Conservation (phyloP, 108 stramenopile species). For the Asterionellopsis glacialis region DNA sequence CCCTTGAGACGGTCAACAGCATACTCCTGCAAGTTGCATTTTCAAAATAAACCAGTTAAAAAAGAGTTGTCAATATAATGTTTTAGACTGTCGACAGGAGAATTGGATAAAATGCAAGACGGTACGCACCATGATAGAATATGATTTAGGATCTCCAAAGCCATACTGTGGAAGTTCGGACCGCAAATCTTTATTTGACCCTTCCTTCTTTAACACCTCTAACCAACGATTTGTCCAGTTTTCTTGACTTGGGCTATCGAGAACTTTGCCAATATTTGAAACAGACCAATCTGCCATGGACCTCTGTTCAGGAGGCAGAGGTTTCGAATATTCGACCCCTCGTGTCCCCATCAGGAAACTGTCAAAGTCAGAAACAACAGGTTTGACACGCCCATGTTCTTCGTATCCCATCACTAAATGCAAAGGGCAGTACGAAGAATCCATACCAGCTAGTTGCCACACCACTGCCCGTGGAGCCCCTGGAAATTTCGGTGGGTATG, state of each 20-base stretch:
- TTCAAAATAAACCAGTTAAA: no score
- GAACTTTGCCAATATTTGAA: slow-evolving; percentile 26
- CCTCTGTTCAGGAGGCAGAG: slow-evolving; percentile 44
- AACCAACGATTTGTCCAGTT: slow-evolving; percentile 41
- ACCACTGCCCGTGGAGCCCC: slow-evolving; percentile 31
- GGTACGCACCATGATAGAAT: slow-evolving; percentile 25
- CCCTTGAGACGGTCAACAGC: slow-evolving; percentile 29
- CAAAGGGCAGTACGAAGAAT: slow-evolving; percentile 11
- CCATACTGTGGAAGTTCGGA: slow-evolving; percentile 45
- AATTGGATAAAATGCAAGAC: no score
- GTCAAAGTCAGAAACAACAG: slow-evolving; percentile 61
- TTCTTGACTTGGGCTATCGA: slow-evolving; percentile 10
- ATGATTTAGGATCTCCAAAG: slow-evolving; percentile 49
- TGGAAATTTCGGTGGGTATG: slow-evolving; percentile 4
- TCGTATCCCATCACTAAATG: slow-evolving; percentile 53
- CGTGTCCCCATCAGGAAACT: slow-evolving; percentile 48
- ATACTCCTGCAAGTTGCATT: slow-evolving; percentile 25
- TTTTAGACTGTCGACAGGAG: no score
- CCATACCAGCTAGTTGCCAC: slow-evolving; percentile 17
- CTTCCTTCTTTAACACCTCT: slow-evolving; percentile 33
- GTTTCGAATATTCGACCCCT: slow-evolving; percentile 33
- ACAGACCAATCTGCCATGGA: slow-evolving; percentile 36
- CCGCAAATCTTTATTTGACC: slow-evolving; percentile 23
- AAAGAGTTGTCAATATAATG: no score
- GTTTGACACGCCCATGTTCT: slow-evolving; percentile 45